Evolutionary conservation across 371 early-diverging fungal genomes (phyloP).

Genomic region (Haplosporangium sp.): DNA sequence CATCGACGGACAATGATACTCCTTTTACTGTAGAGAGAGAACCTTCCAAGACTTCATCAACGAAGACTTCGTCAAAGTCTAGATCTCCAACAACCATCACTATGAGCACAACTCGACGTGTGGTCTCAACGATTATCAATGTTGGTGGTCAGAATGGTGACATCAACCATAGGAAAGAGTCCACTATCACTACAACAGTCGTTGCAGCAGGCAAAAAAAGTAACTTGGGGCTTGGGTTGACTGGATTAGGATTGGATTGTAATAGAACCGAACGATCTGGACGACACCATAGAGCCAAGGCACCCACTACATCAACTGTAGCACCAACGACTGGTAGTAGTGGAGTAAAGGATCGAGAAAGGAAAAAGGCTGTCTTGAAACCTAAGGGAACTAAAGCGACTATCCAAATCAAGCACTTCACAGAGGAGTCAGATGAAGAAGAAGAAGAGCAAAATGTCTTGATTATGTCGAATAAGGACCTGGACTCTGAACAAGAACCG

Average conservation of each 20-base stretch:
- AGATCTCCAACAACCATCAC: conserved; percentile 5
- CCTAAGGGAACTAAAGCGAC: background rate
- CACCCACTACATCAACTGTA: background rate
- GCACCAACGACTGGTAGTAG: background rate
- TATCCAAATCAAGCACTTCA: background rate
- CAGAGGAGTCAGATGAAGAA: background rate
- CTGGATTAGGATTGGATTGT: background rate
- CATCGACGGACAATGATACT: background rate
- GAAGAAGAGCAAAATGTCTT: background rate
- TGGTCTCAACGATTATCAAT: conserved; percentile 6
- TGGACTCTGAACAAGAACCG: too few species aligned
- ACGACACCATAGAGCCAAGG: background rate
- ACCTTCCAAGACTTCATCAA: background rate
- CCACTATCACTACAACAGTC: conserved; percentile 9
- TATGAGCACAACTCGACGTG: conserved; percentile 10
- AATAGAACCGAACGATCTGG: background rate
- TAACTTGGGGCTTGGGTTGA: background rate
- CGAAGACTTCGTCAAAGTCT: conserved; percentile 2
- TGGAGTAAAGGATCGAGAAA: background rate
- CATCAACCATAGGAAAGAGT: conserved; percentile 5
- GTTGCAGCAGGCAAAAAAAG: conserved; percentile 5
- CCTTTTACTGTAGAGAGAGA: background rate
- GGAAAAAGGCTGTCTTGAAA: background rate
- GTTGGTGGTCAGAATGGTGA: conserved; percentile 7
- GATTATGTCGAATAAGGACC: too few species aligned